These are phyloP conservation scores for Marasmius tenuissimus DNA, from an alignment of 1,284 basidiomycete genomes.

Conservation along the genomic window DNA sequence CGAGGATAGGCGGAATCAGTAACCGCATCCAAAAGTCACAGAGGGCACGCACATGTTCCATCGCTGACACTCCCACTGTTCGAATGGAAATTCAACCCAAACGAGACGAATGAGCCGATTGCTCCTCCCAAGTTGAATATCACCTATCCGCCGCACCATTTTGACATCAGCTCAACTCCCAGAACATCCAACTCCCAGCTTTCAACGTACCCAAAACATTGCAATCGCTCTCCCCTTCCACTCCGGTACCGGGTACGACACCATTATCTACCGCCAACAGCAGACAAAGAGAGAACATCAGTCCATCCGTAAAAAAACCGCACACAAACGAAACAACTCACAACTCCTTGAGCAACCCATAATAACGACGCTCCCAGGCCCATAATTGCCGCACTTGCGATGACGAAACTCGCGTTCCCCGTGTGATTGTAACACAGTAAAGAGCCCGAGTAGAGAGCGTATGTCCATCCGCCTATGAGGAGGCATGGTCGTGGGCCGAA, in stretches of 20 bases:
- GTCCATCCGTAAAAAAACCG: too few relatives aligned
- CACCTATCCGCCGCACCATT: conserved; percentile 12
- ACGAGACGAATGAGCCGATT: conserved; percentile 30
- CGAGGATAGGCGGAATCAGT: neutral
- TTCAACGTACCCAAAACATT: conserved; percentile 22
- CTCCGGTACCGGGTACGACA: conserved; percentile 26
- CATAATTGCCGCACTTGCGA: conserved; percentile 26
- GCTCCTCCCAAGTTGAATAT: conserved; percentile 29
- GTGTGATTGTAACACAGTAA: conserved; percentile 27
- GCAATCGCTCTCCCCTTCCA: conserved; percentile 26
- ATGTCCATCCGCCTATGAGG: conserved; percentile 25
- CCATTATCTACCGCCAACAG: conserved; percentile 25
- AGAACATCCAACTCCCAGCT: too few relatives aligned
- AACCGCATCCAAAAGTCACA: neutral
- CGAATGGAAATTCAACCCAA: conserved; percentile 25
- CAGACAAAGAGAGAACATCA: neutral
- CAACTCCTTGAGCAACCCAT: too few relatives aligned
- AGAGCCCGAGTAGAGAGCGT: conserved; percentile 24
- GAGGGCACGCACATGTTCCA: conserved; percentile 22
- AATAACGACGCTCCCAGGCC: conserved; percentile 6
- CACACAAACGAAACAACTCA: too few relatives aligned
- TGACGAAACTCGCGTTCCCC: conserved; percentile 24
- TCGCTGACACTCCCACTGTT: conserved; percentile 25
- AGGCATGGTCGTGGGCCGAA: conserved; percentile 24
- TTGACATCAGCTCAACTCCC: too few relatives aligned